Percentiles rank a stretch among this genome's conserved stretches.
Evolutionary conservation across 1,284 basidiomycete species (phyloP).

Genomic region (Naganishia liquefaciens): DNA sequence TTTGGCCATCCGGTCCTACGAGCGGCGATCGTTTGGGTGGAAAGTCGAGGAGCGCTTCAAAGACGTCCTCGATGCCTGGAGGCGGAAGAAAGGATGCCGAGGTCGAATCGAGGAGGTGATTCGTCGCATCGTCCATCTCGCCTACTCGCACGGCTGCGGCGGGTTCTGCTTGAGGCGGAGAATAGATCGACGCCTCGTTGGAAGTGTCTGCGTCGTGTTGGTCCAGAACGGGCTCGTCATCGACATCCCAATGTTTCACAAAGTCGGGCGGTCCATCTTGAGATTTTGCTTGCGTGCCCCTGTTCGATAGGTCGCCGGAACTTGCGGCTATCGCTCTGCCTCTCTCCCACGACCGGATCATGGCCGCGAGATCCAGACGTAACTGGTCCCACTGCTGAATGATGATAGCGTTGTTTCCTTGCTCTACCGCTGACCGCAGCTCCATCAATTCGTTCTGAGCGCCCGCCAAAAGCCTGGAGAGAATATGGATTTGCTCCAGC

Average conservation of each 20-base stretch:
- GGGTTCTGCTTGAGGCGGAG: constrained; percentile 2
- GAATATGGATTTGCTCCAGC: constrained; percentile 32
- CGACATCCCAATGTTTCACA: constrained; percentile 14
- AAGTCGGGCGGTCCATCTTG: constrained; percentile 12
- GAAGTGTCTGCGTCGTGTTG: constrained; percentile 18
- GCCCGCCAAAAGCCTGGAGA: constrained; percentile 24
- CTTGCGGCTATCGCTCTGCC: constrained; percentile 12
- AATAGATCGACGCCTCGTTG: constrained; percentile 21
- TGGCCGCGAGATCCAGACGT: constrained; percentile 32
- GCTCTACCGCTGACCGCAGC: constrained; percentile 11
- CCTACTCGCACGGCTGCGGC: not conserved
- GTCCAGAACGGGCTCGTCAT: constrained; percentile 23
- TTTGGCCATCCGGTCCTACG: constrained; percentile 20
- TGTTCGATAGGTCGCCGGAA: not conserved
- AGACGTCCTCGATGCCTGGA: constrained; percentile 33
- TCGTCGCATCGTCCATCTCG: constrained; percentile 27
- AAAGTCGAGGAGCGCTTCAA: constrained; percentile 25
- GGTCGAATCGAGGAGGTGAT: constrained; percentile 31
- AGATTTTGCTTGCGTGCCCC: constrained; percentile 23
- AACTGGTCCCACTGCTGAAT: constrained; percentile 35
- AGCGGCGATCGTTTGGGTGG: not conserved
- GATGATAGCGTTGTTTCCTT: constrained; percentile 27
- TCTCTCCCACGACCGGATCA: constrained; percentile 35
- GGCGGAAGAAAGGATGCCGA: constrained; percentile 33
- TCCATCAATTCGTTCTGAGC: constrained; percentile 16